Evolutionary conservation across 2,329 filamentous ascomycete genomes (phyloP).

Genomic region (Pseudogymnoascus sp.): DNA sequence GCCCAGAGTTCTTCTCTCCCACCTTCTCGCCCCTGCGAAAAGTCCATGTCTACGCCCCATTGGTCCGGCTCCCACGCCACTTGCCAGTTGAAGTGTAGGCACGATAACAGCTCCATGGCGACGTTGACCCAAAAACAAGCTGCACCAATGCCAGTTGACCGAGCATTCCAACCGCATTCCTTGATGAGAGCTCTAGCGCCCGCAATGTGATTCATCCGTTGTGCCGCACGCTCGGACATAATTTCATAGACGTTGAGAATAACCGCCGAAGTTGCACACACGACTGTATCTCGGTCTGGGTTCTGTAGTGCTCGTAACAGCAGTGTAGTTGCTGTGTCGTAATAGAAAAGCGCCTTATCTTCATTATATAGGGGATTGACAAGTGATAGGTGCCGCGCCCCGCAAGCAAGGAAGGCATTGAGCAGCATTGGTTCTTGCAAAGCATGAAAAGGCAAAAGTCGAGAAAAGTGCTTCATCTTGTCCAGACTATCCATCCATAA

Average conservation of each 20-base stretch:
- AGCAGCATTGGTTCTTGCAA: slow-evolving; percentile 80
- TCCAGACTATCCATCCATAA: slow-evolving; percentile 94
- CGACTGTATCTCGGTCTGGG: slow-evolving; percentile 72
- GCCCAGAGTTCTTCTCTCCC: slow-evolving; percentile 80
- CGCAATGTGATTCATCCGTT: slow-evolving; percentile 84
- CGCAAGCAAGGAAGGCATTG: slow-evolving; percentile 83
- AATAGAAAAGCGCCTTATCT: slow-evolving; percentile 74
- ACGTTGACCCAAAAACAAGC: slow-evolving; percentile 95
- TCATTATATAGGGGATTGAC: slow-evolving; percentile 61
- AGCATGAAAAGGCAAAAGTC: slow-evolving; percentile 74
- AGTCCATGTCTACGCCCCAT: slow-evolving; percentile 79
- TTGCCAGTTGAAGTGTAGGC: slow-evolving; percentile 79
- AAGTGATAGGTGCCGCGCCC: slow-evolving; percentile 71
- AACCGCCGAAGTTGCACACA: slow-evolving; percentile 81
- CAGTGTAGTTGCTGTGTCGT: slow-evolving; percentile 75
- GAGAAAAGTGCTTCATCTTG: slow-evolving; percentile 76
- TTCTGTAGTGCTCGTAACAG: slow-evolving; percentile 73
- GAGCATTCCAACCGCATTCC: slow-evolving; percentile 83
- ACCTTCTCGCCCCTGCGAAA: slow-evolving; percentile 39
- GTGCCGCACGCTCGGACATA: slow-evolving; percentile 73
- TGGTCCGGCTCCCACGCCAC: slow-evolving; percentile 84
- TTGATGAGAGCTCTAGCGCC: slow-evolving; percentile 80
- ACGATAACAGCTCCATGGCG: slow-evolving; percentile 82
- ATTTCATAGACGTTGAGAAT: slow-evolving; percentile 89
- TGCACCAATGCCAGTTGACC: slow-evolving; percentile 67